Percentiles rank a stretch among this genome's conserved stretches.
These are phyloP conservation scores for Leccinum disarticulatum DNA, from an alignment of 768 basidiomycete species.

Conservation along the genomic window DNA sequence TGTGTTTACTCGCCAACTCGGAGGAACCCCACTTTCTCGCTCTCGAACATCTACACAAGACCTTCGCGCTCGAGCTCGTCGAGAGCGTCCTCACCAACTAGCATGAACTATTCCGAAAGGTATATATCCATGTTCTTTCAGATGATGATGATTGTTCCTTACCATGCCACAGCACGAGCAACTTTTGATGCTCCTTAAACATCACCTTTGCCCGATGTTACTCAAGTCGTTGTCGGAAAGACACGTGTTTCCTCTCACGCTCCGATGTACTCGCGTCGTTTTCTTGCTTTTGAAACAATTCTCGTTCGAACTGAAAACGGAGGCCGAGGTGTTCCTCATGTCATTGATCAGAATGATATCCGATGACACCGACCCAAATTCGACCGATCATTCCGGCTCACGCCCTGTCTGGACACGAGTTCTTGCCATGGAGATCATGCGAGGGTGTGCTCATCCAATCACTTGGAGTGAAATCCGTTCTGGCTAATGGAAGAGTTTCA, in stretches of 20 bases:
- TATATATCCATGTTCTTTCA: conserved; percentile 9
- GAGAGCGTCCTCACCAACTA: conserved; percentile 96
- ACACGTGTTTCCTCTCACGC: conserved; percentile 80
- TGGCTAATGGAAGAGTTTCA: conserved; percentile 3
- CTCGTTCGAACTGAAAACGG: conserved; percentile 72
- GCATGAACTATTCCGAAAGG: conserved; percentile 47
- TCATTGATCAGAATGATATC: conserved; percentile 64
- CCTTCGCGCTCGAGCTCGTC: conserved; percentile 94
- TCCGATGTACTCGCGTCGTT: conserved; percentile 90
- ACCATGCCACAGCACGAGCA: conserved; percentile 62
- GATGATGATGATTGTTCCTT: background rate
- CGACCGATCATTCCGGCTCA: conserved; percentile 26
- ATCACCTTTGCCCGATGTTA: conserved; percentile 87
- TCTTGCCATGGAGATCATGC: conserved; percentile 87
- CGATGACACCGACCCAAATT: conserved; percentile 44
- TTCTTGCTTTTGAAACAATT: conserved; percentile 94
- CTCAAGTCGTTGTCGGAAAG: conserved; percentile 83
- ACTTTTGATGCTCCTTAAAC: conserved; percentile 79
- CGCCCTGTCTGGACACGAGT: conserved; percentile 87
- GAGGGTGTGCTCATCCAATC: conserved; percentile 53
- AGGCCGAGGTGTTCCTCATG: conserved; percentile 85
- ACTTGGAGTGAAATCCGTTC: background rate
- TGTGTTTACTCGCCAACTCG: conserved; percentile 84
- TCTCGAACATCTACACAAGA: conserved; percentile 81
- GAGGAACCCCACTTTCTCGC: conserved; percentile 81